Evolutionary conservation across 2,329 filamentous ascomycete genomes (phyloP).

Genomic region (Arthrobotrys entomopaga): DNA sequence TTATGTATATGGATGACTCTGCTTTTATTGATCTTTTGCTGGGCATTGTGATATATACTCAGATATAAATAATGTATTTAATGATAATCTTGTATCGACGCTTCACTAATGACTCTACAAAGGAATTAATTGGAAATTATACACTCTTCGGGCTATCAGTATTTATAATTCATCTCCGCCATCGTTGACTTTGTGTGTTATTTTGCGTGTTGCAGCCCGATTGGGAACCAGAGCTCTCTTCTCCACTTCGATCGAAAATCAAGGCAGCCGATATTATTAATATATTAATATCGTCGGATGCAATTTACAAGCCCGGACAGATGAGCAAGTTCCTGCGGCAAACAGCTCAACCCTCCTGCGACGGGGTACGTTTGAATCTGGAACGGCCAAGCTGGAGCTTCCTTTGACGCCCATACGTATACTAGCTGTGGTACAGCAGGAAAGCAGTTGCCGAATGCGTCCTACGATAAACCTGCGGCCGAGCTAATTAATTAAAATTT

Average conservation of each 20-base stretch:
- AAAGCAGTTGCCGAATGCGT: conserved; percentile 29
- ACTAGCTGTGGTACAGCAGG: not conserved
- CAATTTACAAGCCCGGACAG: not conserved
- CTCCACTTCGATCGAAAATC: too few relatives aligned
- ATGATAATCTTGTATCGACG: too few relatives aligned
- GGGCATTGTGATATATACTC: not conserved
- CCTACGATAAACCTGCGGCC: not conserved
- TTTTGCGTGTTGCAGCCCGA: not conserved
- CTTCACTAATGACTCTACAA: too few relatives aligned
- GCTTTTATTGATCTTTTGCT: not conserved
- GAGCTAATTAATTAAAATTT: conserved; percentile 46
- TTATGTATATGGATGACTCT: conserved; percentile 7
- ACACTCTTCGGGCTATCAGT: not conserved
- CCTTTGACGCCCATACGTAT: too few relatives aligned
- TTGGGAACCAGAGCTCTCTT: not conserved
- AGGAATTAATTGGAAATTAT: too few relatives aligned
- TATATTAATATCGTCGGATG: not conserved
- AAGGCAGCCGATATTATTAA: too few relatives aligned
- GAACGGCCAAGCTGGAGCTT: not conserved
- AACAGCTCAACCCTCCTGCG: conserved; percentile 13
- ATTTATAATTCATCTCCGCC: not conserved
- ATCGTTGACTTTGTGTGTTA: not conserved
- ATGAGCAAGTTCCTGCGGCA: conserved; percentile 48
- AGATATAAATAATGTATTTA: not conserved
- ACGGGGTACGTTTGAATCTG: not conserved